Base-by-base conservation (phyloP, 306 rosid genomes). In the Fragaria nilgerrensis region DNA sequence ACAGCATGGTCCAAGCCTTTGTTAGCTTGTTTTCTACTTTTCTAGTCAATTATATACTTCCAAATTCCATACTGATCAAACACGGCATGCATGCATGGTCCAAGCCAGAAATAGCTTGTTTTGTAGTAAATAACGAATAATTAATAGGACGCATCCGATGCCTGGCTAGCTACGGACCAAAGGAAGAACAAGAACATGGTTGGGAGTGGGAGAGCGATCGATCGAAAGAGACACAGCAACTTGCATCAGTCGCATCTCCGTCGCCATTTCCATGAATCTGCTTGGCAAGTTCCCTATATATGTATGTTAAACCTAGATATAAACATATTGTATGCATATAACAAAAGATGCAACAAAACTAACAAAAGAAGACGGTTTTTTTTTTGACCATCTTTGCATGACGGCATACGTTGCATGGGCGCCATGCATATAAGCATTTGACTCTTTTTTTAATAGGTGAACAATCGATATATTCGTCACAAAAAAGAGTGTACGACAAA, bases 221-320 rank as follows among this genome's bases (percentile, higher is more conserved):
- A 62, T 62, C 68, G 68, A 62, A 62, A 27, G 39, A 13, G 68
- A 62, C 68, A 27, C 68, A 62, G 41, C 68, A 62, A 62, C 68
- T 62, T 62, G 68, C 41, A 27, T 62, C 37, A 27, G 17, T 59
- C 29, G 37, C 66, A 59, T 59, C 65, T 59, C 66, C 66, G 0
- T 56, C 63, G 6, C 15, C 63, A 56, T 56, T 22, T 56, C 64
- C 64, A 22, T 58, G 64, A 58, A 58, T 22, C 32, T 56, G 15
- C 32, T 56, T 56, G 63, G 63, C 14, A 56, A 56, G 16, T 56
- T 56, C 32, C 63, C 27, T 19, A 7, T 14, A 41, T 8, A 15
- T 15, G 53, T 52, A 52, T 19, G 2, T 50, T 5, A 32, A 16
- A 50, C 56, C 56, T 50, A 17, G 9, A 50, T 52, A 19, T 7